These are phyloP conservation scores for Trametes gibbosa DNA, from an alignment of 768 basidiomycete genomes.

Conservation along the genomic window DNA sequence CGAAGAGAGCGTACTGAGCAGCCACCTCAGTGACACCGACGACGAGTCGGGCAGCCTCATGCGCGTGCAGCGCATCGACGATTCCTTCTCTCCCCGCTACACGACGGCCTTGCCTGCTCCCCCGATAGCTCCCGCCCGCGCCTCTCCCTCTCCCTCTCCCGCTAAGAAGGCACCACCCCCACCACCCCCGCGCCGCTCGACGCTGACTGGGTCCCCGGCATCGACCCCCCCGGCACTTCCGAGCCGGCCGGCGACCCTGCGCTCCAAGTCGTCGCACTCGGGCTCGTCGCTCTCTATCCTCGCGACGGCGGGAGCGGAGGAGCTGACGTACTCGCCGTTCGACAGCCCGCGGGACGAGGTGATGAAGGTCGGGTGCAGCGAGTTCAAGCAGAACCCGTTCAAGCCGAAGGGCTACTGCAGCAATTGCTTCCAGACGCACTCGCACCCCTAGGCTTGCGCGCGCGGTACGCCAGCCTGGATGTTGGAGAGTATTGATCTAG, in stretches of 20 bases:
- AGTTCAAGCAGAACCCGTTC: conserved; percentile 67
- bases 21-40: conserved; percentile 30
- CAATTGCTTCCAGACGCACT: conserved; percentile 60
- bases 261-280: conserved; percentile 22
- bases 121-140: too few relatives aligned
- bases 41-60: conserved; percentile 35
- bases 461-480: too few relatives aligned
- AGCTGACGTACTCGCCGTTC: conserved; percentile 50
- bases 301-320: conserved; percentile 24
- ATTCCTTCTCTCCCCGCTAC: conserved; percentile 8
- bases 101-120: conserved; percentile 1
- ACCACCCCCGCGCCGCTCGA: conserved; percentile 29
- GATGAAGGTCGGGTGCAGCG: conserved; percentile 38
- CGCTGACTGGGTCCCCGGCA: conserved; percentile 7
- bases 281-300: conserved; percentile 37
- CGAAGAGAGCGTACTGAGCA: conserved; percentile 32
- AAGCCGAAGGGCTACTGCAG: conserved; percentile 64
- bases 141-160: not conserved
- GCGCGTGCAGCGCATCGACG: conserved; percentile 21
- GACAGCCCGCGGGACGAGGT: conserved; percentile 53
- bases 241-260: conserved; percentile 18
- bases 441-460: not conserved
- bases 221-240: conserved; percentile 17
- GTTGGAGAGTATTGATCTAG: not conserved
- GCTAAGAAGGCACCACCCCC: conserved; percentile 31